phyloP scores from a whole-genome alignment of 495 filamentous ascomycete species.

The Daldinia caldariorum region DNA sequence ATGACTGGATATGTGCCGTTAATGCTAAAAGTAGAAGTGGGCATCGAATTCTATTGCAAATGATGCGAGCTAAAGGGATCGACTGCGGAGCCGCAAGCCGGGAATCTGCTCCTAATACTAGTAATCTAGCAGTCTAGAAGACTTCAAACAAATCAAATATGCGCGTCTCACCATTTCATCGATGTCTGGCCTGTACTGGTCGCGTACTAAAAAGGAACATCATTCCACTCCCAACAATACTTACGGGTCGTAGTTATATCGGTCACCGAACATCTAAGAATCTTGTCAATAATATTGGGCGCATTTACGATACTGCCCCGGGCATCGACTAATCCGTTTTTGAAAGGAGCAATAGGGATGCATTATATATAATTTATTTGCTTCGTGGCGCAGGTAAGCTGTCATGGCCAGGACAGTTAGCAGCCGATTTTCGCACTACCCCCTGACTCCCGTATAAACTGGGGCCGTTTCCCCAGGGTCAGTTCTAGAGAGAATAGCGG shows the following conservation, averaged over 20 bases:
- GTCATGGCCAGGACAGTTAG: not conserved
- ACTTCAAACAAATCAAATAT: not conserved
- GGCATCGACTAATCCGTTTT: not conserved
- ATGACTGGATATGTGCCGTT: not conserved
- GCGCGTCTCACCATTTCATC: not conserved
- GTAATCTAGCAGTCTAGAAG: too few species aligned
- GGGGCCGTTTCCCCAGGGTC: not conserved
- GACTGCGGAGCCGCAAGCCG: not conserved
- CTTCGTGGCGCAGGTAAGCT: not conserved
- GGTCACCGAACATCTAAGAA: not conserved
- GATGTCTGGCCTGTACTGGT: too few species aligned
- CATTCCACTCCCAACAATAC: not conserved
- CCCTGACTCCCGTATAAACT: not conserved
- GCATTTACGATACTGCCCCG: not conserved
- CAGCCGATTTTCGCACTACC: slow-evolving; percentile 1
- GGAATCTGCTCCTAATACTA: not conserved
- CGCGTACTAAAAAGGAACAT: not conserved
- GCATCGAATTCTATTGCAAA: not conserved
- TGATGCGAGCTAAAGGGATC: not conserved
- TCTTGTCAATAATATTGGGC: not conserved
- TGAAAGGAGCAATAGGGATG: not conserved
- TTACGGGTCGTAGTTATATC: not conserved
- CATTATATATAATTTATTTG: not conserved
- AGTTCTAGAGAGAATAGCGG: not conserved
- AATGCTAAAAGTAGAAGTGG: not conserved